Conservation (phyloP, 495 filamentous ascomycete genomes). For the Lasiosphaeriaceae sp. region DNA sequence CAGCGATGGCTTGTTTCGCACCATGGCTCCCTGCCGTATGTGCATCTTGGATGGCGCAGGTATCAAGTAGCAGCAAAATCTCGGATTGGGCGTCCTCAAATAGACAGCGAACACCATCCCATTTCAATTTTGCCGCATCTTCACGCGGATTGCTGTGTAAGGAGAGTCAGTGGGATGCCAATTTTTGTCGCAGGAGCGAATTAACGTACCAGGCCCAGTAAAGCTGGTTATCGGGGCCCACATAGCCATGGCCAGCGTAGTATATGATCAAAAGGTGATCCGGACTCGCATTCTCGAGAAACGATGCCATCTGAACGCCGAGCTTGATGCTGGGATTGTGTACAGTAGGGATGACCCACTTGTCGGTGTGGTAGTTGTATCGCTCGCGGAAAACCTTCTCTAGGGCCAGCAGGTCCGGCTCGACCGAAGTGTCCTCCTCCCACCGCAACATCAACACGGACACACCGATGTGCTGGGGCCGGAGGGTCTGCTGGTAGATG, state of each 20-base stretch:
- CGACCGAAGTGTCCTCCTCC: constrained; percentile 50
- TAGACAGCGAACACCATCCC: constrained; percentile 47
- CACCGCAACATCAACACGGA: constrained; percentile 53
- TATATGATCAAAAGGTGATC: constrained; percentile 56
- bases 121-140: constrained; percentile 42
- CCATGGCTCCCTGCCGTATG: constrained; percentile 41
- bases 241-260: constrained; percentile 51
- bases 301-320: constrained; percentile 46
- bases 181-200: background rate
- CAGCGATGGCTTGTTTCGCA: constrained; percentile 53
- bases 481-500: constrained; percentile 50
- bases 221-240: constrained; percentile 48
- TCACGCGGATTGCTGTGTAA: constrained; percentile 36
- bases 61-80: constrained; percentile 46
- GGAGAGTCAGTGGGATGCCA: constrained; percentile 8
- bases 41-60: constrained; percentile 41
- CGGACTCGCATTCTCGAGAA: constrained; percentile 47
- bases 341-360: constrained; percentile 49
- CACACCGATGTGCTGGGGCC: constrained; percentile 45
- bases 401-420: constrained; percentile 43
- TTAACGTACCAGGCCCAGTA: constrained; percentile 53
- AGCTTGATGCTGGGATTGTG: constrained; percentile 51
- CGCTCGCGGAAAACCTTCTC: constrained; percentile 49
- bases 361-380: constrained; percentile 51
- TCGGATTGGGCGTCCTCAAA: constrained; percentile 49